A percentile compares a stretch with the other conserved stretches of the same genome.
Evolutionary conservation across 495 filamentous ascomycete species (phyloP).

Genomic region (Recurvomyces mirabilis): DNA sequence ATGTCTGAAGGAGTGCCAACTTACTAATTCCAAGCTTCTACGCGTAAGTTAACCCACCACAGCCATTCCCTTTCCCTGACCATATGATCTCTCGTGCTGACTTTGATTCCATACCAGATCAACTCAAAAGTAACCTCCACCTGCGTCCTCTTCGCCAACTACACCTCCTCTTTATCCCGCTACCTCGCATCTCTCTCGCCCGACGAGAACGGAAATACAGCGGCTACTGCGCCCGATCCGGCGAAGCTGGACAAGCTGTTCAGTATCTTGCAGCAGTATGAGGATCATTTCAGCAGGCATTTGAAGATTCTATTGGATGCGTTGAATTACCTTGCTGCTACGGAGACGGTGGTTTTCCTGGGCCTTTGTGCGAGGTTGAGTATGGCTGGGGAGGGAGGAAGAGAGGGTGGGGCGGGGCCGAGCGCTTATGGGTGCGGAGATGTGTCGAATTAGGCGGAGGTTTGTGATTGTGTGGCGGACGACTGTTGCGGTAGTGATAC

Average conservation of each 20-base stretch:
- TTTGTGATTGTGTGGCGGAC: too few relatives aligned
- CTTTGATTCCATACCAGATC: constrained; percentile 48
- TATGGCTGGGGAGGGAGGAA: constrained; percentile 56
- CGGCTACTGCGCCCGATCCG: constrained; percentile 42
- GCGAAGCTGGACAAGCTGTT: constrained; percentile 63
- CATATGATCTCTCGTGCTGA: too few relatives aligned
- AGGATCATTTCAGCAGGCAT: constrained; percentile 82
- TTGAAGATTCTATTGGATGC: constrained; percentile 85
- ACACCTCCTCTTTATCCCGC: constrained; percentile 66
- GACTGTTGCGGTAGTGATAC: too few relatives aligned
- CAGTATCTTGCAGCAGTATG: constrained; percentile 76
- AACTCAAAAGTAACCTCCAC: constrained; percentile 90
- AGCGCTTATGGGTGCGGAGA: constrained; percentile 7
- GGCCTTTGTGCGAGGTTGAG: constrained; percentile 71
- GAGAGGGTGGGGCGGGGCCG: constrained; percentile 19
- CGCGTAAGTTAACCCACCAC: constrained; percentile 57
- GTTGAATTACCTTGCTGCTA: constrained; percentile 91
- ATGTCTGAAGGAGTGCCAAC: constrained; percentile 96
- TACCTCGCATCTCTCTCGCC: constrained; percentile 64
- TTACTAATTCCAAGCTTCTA: constrained; percentile 87
- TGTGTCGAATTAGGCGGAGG: too few relatives aligned
- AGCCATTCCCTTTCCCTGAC: neutral
- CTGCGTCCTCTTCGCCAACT: constrained; percentile 83
- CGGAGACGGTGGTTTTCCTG: constrained; percentile 87
- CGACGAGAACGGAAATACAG: constrained; percentile 24